Evolutionary conservation across 2,329 filamentous ascomycete species (phyloP), one percentile per base, ranked within the genome.

Genomic region (Leptographium lundbergii): DNA sequence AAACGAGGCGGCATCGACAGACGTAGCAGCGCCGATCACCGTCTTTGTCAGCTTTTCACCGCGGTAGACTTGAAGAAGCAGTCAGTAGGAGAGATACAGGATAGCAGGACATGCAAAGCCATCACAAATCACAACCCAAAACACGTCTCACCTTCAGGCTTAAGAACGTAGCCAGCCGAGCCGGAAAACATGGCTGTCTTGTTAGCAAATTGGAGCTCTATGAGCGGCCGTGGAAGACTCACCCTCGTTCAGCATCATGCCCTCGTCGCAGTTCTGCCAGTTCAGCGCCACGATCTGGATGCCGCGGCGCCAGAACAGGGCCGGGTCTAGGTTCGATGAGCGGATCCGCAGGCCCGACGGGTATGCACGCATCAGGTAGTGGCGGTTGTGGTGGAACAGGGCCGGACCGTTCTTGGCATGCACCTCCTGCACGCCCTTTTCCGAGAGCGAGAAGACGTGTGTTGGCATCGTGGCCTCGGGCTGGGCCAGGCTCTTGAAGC

Each of bases 221-320:
- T 17, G 4, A 36, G 9, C 13, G 14, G 36, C 36, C 14, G 4
- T 34, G 32, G 32, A 7, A 9, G 32, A 10, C 89, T 95, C 94
- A 65, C 84, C 91, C 68, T 94, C 86, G 68, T 96, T 96, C 17
- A 96, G 80, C 92, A 96, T 96, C 86, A 95, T 95, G 36, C 89
- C 91, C 65, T 89, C 87, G 67, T 96, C 91, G 71, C 88, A 85
- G 62, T 85, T 86, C 71, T 97, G 91, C 89, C 91, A 97, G 73
- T 96, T 96, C 61, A 97, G 76, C 0, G 91, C 91, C 1, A 95
- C 90, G 65, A 96, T 86, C 71, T 96, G 91, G 3, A 95, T 86
- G 17, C 91, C 91, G 63, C 89, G 86, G 36, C 89, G 81, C 91
- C 91, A 96, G 71, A 91, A 94, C 4, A 86, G 79, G 0, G 84